Base-by-base conservation (phyloP, 2,329 filamentous ascomycete genomes). In the Cryphonectria radicalis region DNA sequence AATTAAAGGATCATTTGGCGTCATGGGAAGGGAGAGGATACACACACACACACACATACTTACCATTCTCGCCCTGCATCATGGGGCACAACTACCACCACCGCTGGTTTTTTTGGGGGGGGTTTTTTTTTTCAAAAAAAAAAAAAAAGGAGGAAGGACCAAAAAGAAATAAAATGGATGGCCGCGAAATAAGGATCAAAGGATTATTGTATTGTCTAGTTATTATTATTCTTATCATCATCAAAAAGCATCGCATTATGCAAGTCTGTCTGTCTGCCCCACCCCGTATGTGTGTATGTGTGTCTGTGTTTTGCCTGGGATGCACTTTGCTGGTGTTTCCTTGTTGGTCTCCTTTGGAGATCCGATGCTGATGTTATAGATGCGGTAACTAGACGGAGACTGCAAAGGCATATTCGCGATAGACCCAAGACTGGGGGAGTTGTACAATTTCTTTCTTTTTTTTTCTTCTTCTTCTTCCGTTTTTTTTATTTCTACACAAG, bases 171-270 rank as follows among this genome's bases (percentile, higher is more conserved):
- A 46, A 13, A 43, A 50, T 22, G 46, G 17, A 50, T 22, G 46
- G 46, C 46, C 46, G 46, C 46, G 46, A 11, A 28, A 40, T 37
- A 32, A n/a, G 37, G 62, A 64, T 40, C 10, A 37, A 37, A n/a
- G 59, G 59, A 40, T 40, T n/a, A 62, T 62, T 62, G 59, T 62
- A 62, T 62, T 62, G 32, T 62, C 32, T 62, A 62, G 59, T 62
- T 40, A 40, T 62, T 40, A 62, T 62, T 40, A 32, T 32, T 19
- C 10, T 35, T 50, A 50, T 50, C 22, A 50, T 50, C 22, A 32
- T 32, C 32, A 32, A n/a, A 50, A n/a, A n/a, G 22, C 46, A n/a
- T n/a, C 46, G 46, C n/a, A 50, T 50, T 50, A 22, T n/a, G 46
- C 22, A 7, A 22, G 7, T 50, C 19, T 50, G 42, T 19, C 2